Conservation (phyloP, 345 rosid species). For the Populus euphratica region DNA sequence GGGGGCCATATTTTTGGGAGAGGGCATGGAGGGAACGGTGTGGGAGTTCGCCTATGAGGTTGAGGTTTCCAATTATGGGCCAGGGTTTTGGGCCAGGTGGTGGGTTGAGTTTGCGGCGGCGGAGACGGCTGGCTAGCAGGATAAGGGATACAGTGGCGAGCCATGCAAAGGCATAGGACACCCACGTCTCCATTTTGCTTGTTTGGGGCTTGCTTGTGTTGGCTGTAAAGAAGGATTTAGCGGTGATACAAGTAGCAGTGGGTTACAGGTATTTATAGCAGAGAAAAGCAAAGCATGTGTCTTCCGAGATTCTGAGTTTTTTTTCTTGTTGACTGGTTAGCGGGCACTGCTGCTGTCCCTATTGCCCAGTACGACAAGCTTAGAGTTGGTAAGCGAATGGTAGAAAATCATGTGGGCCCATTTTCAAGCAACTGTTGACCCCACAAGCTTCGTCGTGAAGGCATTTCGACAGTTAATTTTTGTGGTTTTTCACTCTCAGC, state of each 20-base stretch:
- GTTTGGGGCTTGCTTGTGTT: not conserved
- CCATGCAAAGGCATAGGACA: slow-evolving; percentile 20
- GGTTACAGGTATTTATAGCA: not conserved
- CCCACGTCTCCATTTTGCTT: slow-evolving; percentile 11
- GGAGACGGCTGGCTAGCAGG: slow-evolving; percentile 35
- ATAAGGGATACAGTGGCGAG: slow-evolving; percentile 32
- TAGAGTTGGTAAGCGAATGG: not conserved
- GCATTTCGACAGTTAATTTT: not conserved
- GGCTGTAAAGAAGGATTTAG: not conserved
- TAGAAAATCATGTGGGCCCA: not conserved
- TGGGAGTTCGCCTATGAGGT: slow-evolving; percentile 60
- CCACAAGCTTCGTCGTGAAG: not conserved
- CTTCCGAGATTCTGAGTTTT: not conserved
- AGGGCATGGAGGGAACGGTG: slow-evolving; percentile 56
- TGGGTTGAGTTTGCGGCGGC: slow-evolving; percentile 33
- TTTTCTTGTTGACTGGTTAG: not conserved
- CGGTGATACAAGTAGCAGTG: not conserved
- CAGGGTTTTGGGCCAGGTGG: slow-evolving; percentile 68
- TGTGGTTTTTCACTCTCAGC: no score
- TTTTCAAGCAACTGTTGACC: not conserved
- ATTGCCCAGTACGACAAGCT: not conserved
- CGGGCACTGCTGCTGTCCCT: not conserved
- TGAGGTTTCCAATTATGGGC: slow-evolving; percentile 68
- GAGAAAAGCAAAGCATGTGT: not conserved
- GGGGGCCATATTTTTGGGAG: slow-evolving; percentile 52